phyloP scores from a whole-genome alignment of 345 rosid species.

The Boechera retrofracta region DNA sequence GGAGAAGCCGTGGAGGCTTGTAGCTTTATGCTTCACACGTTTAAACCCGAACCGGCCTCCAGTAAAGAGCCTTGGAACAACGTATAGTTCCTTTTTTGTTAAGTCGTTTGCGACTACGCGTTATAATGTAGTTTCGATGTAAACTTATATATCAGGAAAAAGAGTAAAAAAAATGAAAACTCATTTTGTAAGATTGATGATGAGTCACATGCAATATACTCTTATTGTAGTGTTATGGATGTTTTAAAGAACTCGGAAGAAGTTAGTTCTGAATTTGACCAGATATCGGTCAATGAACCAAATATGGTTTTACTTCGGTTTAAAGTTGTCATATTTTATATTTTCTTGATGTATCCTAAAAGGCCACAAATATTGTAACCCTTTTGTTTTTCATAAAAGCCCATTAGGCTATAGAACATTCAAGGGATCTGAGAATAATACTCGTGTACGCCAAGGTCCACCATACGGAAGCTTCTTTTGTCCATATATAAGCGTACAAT shows the following conservation, averaged over 20 bases:
- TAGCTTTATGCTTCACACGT: slow-evolving; percentile 70
- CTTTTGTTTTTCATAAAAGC: slow-evolving; percentile 1
- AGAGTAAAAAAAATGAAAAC: neutral
- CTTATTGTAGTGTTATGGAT: neutral
- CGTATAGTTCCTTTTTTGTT: slow-evolving; percentile 18
- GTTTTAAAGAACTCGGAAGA: neutral
- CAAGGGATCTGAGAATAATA: neutral
- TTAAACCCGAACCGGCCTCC: slow-evolving; percentile 43
- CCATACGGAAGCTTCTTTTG: neutral
- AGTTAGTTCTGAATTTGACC: neutral
- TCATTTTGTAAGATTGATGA: slow-evolving; percentile 17
- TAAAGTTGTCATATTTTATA: neutral
- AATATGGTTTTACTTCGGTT: neutral
- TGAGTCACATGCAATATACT: slow-evolving; percentile 2
- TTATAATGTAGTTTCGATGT: slow-evolving; percentile 17
- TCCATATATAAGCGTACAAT: neutral
- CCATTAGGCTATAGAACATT: slow-evolving; percentile 13
- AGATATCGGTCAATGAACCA: neutral
- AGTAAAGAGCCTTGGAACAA: slow-evolving; percentile 50
- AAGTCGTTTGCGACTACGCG: slow-evolving; percentile 14
- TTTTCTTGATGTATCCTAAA: neutral
- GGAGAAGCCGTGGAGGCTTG: slow-evolving; percentile 93
- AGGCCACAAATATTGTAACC: neutral
- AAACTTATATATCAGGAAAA: slow-evolving; percentile 9
- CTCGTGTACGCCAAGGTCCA: slow-evolving; percentile 18